Percentiles rank a stretch among this genome's conserved stretches.
Evolutionary conservation across 176 grass and related monocot genomes (phyloP).

Genomic region (Elaeis guineensis): DNA sequence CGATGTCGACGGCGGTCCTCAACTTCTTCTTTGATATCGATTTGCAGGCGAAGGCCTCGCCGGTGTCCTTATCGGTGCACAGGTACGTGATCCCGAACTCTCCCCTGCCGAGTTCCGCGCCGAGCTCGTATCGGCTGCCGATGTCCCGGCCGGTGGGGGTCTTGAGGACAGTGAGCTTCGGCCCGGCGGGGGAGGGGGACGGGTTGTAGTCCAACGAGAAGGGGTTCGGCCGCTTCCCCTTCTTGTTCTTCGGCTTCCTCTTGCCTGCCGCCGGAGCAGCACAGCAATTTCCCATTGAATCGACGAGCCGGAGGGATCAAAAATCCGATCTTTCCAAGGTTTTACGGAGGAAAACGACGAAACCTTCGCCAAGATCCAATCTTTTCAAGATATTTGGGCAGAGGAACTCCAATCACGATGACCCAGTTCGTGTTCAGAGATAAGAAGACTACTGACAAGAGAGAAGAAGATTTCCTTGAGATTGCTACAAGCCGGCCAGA

Average conservation of each 20-base stretch:
- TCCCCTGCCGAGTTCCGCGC: conserved; percentile 66
- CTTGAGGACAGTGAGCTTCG: conserved; percentile 37
- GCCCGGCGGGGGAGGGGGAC: conserved; percentile 3
- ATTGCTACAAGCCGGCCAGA: too few species aligned
- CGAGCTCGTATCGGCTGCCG: conserved; percentile 57
- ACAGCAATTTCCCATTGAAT: conserved; percentile 80
- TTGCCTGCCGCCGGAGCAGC: conserved; percentile 10
- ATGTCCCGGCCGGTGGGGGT: conserved; percentile 56
- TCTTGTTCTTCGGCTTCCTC: conserved; percentile 44
- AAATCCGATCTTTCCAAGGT: conserved; percentile 3
- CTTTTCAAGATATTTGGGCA: too few species aligned
- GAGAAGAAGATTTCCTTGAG: too few species aligned
- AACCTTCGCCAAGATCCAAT: too few species aligned
- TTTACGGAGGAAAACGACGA: neutral
- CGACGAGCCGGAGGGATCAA: neutral
- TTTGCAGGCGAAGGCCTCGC: conserved; percentile 58
- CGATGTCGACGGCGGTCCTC: conserved; percentile 62
- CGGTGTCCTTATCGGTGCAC: conserved; percentile 47
- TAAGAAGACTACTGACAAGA: too few species aligned
- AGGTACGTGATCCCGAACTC: conserved; percentile 94
- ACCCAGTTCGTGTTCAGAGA: too few species aligned
- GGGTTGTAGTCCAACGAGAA: conserved; percentile 88
- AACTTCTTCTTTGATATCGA: conserved; percentile 96
- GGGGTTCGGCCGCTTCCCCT: conserved; percentile 67
- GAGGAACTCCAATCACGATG: too few species aligned